Evolutionary conservation across 495 filamentous ascomycete genomes (phyloP).

Genomic region (Neurospora terricola): DNA sequence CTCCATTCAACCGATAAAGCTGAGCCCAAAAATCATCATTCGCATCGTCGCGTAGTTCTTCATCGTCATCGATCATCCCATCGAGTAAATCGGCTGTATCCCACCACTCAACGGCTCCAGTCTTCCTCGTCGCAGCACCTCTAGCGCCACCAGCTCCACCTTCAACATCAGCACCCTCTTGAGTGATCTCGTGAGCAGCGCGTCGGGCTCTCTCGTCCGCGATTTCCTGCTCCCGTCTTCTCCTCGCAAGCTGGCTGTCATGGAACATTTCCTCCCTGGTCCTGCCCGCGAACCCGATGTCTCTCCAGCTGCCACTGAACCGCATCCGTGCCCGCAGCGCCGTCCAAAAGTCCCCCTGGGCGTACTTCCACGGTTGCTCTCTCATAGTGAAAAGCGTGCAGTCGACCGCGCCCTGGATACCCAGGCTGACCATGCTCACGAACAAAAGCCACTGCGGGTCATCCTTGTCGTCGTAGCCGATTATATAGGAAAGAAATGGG

Average conservation of each 20-base stretch:
- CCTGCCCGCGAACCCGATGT: slow-evolving; percentile 19
- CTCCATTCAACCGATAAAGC: not conserved
- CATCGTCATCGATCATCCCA: not conserved
- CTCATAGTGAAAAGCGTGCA: slow-evolving; percentile 53
- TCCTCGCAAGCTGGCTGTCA: slow-evolving; percentile 33
- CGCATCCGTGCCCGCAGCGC: slow-evolving; percentile 11
- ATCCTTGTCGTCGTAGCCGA: slow-evolving; percentile 47
- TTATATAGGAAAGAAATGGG: slow-evolving; percentile 55
- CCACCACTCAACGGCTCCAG: slow-evolving; percentile 12
- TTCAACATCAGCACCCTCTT: not conserved
- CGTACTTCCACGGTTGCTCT: slow-evolving; percentile 61
- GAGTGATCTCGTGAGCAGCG: not conserved
- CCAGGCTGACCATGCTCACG: slow-evolving; percentile 45
- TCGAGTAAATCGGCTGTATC: slow-evolving; percentile 8
- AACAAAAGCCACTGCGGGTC: slow-evolving; percentile 45
- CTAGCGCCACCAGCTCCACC: not conserved
- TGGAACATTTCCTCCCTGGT: slow-evolving; percentile 36
- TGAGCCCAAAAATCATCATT: slow-evolving; percentile 1
- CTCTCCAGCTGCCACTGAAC: slow-evolving; percentile 4
- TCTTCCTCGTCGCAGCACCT: not conserved
- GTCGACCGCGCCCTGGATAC: slow-evolving; percentile 54
- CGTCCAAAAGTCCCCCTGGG: slow-evolving; percentile 32
- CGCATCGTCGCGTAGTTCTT: not conserved
- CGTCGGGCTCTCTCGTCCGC: slow-evolving; percentile 11
- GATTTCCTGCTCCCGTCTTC: slow-evolving; percentile 31